Base-by-base conservation (phyloP, 1,284 basidiomycete species). In the Puccinia polysora region DNA sequence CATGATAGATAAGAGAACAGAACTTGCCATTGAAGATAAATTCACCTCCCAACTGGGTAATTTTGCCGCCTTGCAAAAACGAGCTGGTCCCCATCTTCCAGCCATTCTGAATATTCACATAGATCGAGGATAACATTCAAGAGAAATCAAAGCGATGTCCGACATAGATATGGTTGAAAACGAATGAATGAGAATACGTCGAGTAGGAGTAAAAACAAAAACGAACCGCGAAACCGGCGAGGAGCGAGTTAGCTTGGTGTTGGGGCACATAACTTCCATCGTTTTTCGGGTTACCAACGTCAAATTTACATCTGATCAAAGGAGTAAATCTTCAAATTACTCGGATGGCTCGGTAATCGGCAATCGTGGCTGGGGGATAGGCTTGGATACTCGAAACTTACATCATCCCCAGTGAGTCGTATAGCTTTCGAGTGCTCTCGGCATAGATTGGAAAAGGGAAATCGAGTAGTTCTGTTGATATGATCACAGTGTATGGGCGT, bases 1-100 rank as follows among this genome's bases (percentile, higher is more conserved):
- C 8, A 63, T 25, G 30, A 6, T 36, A n/a, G 23, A 15, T 10
- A 7, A 50, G 38, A 3, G 34, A 52, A 20, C 4, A 59, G n/a
- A 38, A 69, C 53, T 49, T 4, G 59, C 65, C 55, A 32, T 58
- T 25, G 28, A 69, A 69, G 28, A 69, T 50, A 38, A 69, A 69
- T 32, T 69, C 65, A 18, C 65, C 65, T 59, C 65, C 65, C 32
- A 58, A 43, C 25, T 69, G 65, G 32, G 53, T 20, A 5, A 69
- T 69, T 18, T 69, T 69, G 14, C 65, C 65, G 50, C 55, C 47
- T 12, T 40, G 55, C 32, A 69, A 47, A 38, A 59, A 58, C 15
- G 40, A 23, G 20, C 7, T 23, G 2, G 55, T 45, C 1, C 65
- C 65, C 55, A 69, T 69, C 36, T 59, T 69, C 36, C 32, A 59